phyloP scores from a whole-genome alignment of 169 alveolate genomes.

The Nephromyces sp. region DNA sequence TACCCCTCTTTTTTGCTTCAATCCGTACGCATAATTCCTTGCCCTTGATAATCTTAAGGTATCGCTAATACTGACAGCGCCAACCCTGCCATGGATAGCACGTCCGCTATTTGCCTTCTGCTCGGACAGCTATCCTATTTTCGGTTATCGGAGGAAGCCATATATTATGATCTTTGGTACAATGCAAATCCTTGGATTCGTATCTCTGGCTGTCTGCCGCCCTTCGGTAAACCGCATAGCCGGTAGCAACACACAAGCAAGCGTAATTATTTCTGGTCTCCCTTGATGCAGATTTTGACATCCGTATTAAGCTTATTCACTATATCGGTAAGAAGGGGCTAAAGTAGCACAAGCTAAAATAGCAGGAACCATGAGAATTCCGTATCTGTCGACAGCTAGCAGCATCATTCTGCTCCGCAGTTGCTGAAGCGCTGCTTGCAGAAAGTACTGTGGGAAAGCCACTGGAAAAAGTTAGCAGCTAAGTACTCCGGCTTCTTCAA shows the following conservation, averaged over 20 bases:
- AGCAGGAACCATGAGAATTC: neutral
- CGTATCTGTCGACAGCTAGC: conserved; percentile 9
- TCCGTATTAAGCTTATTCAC: conserved; percentile 36
- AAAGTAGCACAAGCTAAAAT: neutral
- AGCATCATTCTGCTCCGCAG: conserved; percentile 72
- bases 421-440: conserved; percentile 74
- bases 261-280: conserved; percentile 10
- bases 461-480: conserved; percentile 18
- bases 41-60: conserved; percentile 50
- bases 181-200: conserved; percentile 57
- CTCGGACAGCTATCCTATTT: conserved; percentile 54
- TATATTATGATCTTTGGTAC: conserved; percentile 57
- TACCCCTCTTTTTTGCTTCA: neutral
- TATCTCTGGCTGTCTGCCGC: conserved; percentile 50
- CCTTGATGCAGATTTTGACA: conserved; percentile 32
- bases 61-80: conserved; percentile 59
- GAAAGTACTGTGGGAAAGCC: conserved; percentile 41
- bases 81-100: conserved; percentile 73
- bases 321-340: conserved; percentile 32
- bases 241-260: neutral
- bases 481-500: neutral
- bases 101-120: conserved; percentile 59
- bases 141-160: conserved; percentile 68
- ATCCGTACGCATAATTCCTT: neutral
- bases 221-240: conserved; percentile 38